These are phyloP conservation scores for Fusarium buharicum DNA, from an alignment of 2,329 filamentous ascomycete genomes.

Conservation along the genomic window DNA sequence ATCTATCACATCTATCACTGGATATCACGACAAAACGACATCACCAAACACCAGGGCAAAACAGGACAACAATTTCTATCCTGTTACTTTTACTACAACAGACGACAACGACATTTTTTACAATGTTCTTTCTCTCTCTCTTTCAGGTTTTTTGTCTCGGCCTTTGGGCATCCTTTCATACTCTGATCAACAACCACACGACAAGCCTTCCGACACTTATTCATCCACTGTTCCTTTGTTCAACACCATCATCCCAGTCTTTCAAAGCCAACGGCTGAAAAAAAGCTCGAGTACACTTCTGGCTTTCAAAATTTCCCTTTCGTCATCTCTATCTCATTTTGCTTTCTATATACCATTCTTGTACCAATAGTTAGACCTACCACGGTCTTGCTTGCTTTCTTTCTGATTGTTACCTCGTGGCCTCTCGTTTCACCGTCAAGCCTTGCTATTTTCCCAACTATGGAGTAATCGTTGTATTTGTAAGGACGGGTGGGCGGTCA, in stretches of 20 bases:
- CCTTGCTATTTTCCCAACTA: conserved; percentile 9
- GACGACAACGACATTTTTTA: conserved; percentile 7
- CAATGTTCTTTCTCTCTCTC: neutral
- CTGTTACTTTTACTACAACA: neutral
- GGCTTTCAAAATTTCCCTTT: conserved; percentile 5
- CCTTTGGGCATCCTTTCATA: conserved; percentile 4
- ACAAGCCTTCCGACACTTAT: conserved; percentile 1
- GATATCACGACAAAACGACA: conserved; percentile 26
- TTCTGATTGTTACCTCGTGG: neutral
- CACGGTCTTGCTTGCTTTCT: conserved; percentile 20
- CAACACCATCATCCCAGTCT: neutral
- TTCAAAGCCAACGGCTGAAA: neutral
- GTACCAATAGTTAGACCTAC: conserved; percentile 35
- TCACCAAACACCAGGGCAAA: neutral
- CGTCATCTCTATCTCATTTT: neutral
- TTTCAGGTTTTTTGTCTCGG: conserved; percentile 2
- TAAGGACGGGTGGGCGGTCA: conserved; percentile 11
- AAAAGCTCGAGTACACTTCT: neutral
- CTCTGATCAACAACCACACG: conserved; percentile 3
- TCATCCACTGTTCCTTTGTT: conserved; percentile 14
- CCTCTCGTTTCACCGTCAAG: conserved; percentile 20
- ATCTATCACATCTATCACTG: too few species aligned
- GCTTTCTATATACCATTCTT: conserved; percentile 39
- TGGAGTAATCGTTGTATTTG: conserved; percentile 32
- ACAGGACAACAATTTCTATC: neutral